phyloP scores from a whole-genome alignment of 164 flowering plant genomes.

The Cinnamomum chago region DNA sequence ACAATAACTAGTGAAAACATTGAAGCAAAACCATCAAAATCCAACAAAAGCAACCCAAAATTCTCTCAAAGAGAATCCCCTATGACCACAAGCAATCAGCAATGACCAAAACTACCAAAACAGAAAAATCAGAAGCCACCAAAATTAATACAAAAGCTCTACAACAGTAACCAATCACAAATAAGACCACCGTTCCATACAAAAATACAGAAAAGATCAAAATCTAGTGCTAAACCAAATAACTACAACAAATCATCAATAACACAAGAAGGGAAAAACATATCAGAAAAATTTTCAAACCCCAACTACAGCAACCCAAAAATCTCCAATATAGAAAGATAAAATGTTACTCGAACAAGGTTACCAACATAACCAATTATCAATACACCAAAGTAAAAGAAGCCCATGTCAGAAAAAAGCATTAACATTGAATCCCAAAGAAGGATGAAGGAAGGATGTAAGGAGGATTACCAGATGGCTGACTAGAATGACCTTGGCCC shows the following conservation, averaged over 20 bases:
- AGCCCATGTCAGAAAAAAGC: neutral
- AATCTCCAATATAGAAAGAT: too few species aligned
- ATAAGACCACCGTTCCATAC: neutral
- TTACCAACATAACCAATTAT: too few species aligned
- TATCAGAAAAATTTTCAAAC: neutral
- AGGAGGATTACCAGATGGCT: conserved; percentile 41
- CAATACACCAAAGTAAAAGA: neutral
- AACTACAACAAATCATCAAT: neutral
- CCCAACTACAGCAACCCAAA: neutral
- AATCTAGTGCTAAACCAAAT: neutral
- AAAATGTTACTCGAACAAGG: too few species aligned
- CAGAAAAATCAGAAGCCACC: neutral
- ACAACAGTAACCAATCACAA: too few species aligned
- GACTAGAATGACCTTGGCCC: conserved; percentile 55
- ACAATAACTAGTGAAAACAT: too few species aligned
- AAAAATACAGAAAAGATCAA: neutral
- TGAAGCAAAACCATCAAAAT: too few species aligned
- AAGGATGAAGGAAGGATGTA: too few species aligned
- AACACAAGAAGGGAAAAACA: neutral
- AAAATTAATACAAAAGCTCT: neutral
- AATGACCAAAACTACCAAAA: neutral
- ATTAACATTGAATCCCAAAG: neutral
- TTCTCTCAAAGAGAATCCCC: neutral
- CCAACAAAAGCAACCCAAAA: neutral
- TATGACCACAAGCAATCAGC: neutral